phyloP scores from a whole-genome alignment of 768 basidiomycete species.

The Dioszegia crocea region DNA sequence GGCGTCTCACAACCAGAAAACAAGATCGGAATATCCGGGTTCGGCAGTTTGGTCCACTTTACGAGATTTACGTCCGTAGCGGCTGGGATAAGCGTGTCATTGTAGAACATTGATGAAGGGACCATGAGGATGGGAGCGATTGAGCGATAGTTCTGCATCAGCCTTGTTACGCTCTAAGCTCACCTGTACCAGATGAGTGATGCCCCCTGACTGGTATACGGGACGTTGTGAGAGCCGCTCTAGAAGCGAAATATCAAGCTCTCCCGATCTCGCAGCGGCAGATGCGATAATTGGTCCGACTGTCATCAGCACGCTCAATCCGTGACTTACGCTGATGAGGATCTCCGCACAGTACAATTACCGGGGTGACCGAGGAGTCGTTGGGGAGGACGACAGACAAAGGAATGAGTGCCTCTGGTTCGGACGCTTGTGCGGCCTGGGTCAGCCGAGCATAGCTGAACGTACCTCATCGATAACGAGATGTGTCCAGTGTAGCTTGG shows the following conservation, averaged over 20 bases:
- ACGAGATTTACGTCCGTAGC: slow-evolving; percentile 19
- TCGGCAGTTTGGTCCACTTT: slow-evolving; percentile 37
- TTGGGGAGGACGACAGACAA: slow-evolving; percentile 33
- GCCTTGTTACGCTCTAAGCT: neutral
- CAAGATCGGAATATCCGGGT: slow-evolving; percentile 40
- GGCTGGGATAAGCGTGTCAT: slow-evolving; percentile 45
- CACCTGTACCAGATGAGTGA: slow-evolving; percentile 22
- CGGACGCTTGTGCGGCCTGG: slow-evolving; percentile 50
- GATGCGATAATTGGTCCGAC: slow-evolving; percentile 48
- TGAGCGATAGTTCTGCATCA: slow-evolving; percentile 46
- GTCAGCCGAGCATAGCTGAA: neutral
- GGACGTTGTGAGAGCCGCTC: slow-evolving; percentile 45
- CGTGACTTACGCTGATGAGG: slow-evolving; percentile 37
- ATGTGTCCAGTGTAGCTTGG: slow-evolving; percentile 47
- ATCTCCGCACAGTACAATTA: slow-evolving; percentile 49
- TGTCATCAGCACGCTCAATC: slow-evolving; percentile 2
- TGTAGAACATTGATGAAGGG: slow-evolving; percentile 48
- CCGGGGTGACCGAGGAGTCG: slow-evolving; percentile 6
- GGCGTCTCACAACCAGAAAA: slow-evolving; percentile 36
- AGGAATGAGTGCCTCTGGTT: slow-evolving; percentile 46
- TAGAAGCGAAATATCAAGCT: slow-evolving; percentile 48
- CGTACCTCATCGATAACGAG: slow-evolving; percentile 50
- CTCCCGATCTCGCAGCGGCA: slow-evolving; percentile 31
- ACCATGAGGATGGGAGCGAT: slow-evolving; percentile 48
- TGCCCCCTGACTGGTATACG: slow-evolving; percentile 18